These are phyloP conservation scores for Phytophthora sp. DNA, from an alignment of 352 stramenopile genomes.

Conservation along the genomic window DNA sequence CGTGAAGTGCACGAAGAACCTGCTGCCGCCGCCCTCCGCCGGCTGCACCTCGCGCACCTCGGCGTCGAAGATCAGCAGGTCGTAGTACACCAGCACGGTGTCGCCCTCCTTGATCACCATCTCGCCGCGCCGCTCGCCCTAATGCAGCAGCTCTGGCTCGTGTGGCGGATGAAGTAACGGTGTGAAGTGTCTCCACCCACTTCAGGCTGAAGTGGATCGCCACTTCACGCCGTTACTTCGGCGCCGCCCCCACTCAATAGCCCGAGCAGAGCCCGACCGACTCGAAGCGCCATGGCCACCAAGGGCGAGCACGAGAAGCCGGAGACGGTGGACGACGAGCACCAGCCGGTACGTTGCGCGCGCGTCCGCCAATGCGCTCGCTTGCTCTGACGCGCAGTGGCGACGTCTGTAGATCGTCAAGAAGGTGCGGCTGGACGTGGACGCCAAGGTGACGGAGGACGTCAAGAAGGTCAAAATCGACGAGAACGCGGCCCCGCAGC, in stretches of 20 bases:
- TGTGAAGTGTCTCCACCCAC: too few species aligned
- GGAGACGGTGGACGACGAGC: slow-evolving; percentile 57
- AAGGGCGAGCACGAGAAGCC: slow-evolving; percentile 83
- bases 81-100: slow-evolving; percentile 42
- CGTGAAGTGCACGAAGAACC: slow-evolving; percentile 33
- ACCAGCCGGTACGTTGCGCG: slow-evolving; percentile 57
- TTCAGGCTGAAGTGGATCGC: too few species aligned
- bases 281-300: slow-evolving; percentile 53
- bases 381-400: not conserved
- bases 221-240: too few species aligned
- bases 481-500: slow-evolving; percentile 30
- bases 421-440: slow-evolving; percentile 62
- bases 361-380: not conserved
- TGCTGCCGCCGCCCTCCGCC: not conserved
- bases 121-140: slow-evolving; percentile 2
- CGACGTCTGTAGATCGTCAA: slow-evolving; percentile 45
- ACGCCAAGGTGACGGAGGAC: slow-evolving; percentile 53
- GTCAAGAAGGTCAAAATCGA: slow-evolving; percentile 56
- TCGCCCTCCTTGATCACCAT: slow-evolving; percentile 33
- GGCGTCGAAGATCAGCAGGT: slow-evolving; percentile 39
- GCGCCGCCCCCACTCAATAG: too few species aligned
- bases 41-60: slow-evolving; percentile 23
- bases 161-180: not conserved
- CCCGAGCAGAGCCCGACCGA: not conserved
- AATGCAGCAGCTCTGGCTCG: slow-evolving; percentile 4